phyloP scores from a whole-genome alignment of 1,139 yeast species.

The Hemisphaericaspora subhashii region DNA sequence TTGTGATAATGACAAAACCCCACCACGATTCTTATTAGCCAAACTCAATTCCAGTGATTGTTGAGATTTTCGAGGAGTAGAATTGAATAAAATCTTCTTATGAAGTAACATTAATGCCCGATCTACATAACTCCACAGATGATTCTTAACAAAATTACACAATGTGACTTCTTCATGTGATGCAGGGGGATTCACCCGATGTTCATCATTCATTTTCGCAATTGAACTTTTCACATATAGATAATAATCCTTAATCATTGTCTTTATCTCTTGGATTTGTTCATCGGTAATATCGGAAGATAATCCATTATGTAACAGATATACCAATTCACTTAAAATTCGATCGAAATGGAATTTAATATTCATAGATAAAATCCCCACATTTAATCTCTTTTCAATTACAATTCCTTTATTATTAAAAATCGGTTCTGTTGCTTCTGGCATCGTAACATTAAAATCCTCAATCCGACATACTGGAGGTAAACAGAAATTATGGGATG shows the following conservation, averaged over 20 bases:
- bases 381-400: conserved; percentile 30
- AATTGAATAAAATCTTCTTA: conserved; percentile 44
- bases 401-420: conserved; percentile 24
- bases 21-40: conserved; percentile 17
- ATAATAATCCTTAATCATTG: conserved; percentile 49
- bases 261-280: conserved; percentile 46
- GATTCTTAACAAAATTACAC: conserved; percentile 48
- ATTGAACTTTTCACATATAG: conserved; percentile 50
- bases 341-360: conserved; percentile 54
- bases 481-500: conserved; percentile 56
- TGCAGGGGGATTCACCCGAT: conserved; percentile 27
- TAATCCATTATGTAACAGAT: conserved; percentile 41
- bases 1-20: conserved; percentile 33
- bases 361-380: conserved; percentile 45
- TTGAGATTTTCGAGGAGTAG: conserved; percentile 8
- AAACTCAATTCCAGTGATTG: not conserved
- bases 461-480: conserved; percentile 56
- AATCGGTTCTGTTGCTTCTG: conserved; percentile 47
- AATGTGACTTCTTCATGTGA: conserved; percentile 46
- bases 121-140: conserved; percentile 56
- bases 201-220: conserved; percentile 25
- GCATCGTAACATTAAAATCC: conserved; percentile 58
- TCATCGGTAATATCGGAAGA: conserved; percentile 34
- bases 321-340: conserved; percentile 53
- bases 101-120: conserved; percentile 56